Evolutionary conservation across 2,329 filamentous ascomycete genomes (phyloP), one percentile per base, ranked within the genome.

Genomic region (Biscogniauxia marginata): DNA sequence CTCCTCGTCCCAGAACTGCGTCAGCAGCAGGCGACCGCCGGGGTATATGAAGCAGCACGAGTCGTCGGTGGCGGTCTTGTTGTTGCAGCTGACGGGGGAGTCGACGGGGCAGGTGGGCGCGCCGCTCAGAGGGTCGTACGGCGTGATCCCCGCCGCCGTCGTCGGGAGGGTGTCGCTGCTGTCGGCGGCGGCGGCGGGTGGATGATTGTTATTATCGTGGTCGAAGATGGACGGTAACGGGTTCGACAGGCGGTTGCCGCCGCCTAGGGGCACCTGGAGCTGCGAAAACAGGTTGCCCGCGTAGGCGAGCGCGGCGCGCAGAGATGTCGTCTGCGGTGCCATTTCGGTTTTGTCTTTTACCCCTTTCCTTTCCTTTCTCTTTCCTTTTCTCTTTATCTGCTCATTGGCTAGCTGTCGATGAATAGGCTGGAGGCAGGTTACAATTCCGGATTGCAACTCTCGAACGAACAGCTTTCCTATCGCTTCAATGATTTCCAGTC

Each of bases 1-100:
- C 57, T 75, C 61, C 24, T 71, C 63, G 52, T 78, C 76, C 75
- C 75, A 79, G 66, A 77, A 77, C 66, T 77, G 75, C 2, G 75
- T 74, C 34, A 78, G 64, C 48, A 77, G 63, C 54, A 78, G 61
- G 20, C 74, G 67, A 5, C 76, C 75, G 18, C 75, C 73, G 0
- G 75, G 75, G 54, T 74, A 62, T 22, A 78, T 66, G 53, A 77
- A 76, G 60, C 76, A 79, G 65, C 75, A 77, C 11, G 73, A 71
- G 53, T 75, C 72, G 39, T 67, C 63, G 7, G 30, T 39, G 13
- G 68, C 68, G 4, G 72, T 72, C 54, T 61, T 69, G 61, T 75
- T 75, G 55, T 73, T 67, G 62, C 76, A 78, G 67, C 74, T 77
- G 48, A 71, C 57, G 0, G 75, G 75, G 4, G 73, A 73, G 54